These are phyloP conservation scores for Boletus tomentosulus DNA, from an alignment of 768 basidiomycete species.

Conservation along the genomic window DNA sequence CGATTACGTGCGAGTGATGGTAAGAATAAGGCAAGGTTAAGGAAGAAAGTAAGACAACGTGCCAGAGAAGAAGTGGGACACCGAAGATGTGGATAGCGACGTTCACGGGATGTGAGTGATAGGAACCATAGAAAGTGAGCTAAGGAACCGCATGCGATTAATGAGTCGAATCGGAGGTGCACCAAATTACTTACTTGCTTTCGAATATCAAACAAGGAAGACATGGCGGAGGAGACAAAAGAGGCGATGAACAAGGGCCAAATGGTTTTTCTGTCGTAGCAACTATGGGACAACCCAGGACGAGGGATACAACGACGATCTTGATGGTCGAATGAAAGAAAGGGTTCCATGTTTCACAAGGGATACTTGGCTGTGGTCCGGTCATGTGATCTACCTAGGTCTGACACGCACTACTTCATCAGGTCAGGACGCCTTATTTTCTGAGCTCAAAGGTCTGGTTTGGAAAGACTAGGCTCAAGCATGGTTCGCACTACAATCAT, in stretches of 20 bases:
- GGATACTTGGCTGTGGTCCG: too few species aligned
- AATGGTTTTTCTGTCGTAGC: not conserved
- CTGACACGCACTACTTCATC: too few species aligned
- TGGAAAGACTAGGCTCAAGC: not conserved
- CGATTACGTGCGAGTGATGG: slow-evolving; percentile 3
- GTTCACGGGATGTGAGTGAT: slow-evolving; percentile 82
- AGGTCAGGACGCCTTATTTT: too few species aligned
- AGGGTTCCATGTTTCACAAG: too few species aligned
- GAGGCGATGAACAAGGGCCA: too few species aligned
- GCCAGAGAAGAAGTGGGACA: slow-evolving; percentile 85
- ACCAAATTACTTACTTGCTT: slow-evolving; percentile 49
- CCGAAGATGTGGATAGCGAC: slow-evolving; percentile 81
- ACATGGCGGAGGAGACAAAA: slow-evolving; percentile 22
- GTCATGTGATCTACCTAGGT: too few species aligned
- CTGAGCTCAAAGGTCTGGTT: too few species aligned
- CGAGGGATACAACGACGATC: not conserved
- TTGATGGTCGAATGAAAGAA: not conserved
- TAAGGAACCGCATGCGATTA: slow-evolving; percentile 28
- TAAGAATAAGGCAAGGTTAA: not conserved
- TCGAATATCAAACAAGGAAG: slow-evolving; percentile 58
- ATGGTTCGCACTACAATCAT: slow-evolving; percentile 90
- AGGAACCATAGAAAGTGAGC: slow-evolving; percentile 92
- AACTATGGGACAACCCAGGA: not conserved
- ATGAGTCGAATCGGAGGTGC: slow-evolving; percentile 5
- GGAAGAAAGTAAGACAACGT: slow-evolving; percentile 16